These are phyloP conservation scores for Colletotrichum euphorbiae DNA, from an alignment of 2,329 filamentous ascomycete species.

Conservation along the genomic window DNA sequence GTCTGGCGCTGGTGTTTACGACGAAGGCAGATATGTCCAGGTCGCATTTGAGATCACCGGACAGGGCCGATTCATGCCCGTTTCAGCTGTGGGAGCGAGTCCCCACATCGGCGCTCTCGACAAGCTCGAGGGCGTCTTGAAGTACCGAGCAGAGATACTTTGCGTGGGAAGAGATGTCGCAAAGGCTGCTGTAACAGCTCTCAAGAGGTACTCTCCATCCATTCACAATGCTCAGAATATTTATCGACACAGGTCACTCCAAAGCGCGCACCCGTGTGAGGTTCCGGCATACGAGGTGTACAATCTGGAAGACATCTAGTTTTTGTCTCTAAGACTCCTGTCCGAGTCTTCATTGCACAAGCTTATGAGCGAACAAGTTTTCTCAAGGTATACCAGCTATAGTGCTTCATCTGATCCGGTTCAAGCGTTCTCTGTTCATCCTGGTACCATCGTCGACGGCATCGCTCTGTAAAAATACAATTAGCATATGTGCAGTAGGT, in stretches of 20 bases:
- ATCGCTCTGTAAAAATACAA: no score
- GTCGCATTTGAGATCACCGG: constrained; percentile 50
- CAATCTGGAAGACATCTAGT: constrained; percentile 45
- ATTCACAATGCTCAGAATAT: no score
- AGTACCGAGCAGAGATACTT: constrained; percentile 60
- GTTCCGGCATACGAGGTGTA: constrained; percentile 46
- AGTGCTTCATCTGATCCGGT: no score
- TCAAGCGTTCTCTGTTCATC: no score
- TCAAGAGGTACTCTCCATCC: no score
- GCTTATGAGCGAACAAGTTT: no score
- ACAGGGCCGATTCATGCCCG: constrained; percentile 59
- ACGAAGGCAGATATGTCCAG: constrained; percentile 44
- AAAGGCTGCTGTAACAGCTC: constrained; percentile 57
- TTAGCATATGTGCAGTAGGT: no score
- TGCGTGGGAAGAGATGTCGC: constrained; percentile 57
- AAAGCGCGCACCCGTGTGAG: constrained; percentile 46
- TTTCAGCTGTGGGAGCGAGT: constrained; percentile 53
- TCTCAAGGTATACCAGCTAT: no score
- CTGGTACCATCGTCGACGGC: no score
- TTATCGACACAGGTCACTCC: no score
- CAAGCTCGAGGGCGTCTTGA: constrained; percentile 58
- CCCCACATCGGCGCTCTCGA: constrained; percentile 59
- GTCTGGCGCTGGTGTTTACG: constrained; percentile 43
- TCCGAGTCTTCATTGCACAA: no score
- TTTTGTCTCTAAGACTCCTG: no score